A percentile compares a stretch with the other conserved stretches of the same genome.
Conservation (phyloP, 805 yeast species). For the Yamadazyma philogaea region DNA sequence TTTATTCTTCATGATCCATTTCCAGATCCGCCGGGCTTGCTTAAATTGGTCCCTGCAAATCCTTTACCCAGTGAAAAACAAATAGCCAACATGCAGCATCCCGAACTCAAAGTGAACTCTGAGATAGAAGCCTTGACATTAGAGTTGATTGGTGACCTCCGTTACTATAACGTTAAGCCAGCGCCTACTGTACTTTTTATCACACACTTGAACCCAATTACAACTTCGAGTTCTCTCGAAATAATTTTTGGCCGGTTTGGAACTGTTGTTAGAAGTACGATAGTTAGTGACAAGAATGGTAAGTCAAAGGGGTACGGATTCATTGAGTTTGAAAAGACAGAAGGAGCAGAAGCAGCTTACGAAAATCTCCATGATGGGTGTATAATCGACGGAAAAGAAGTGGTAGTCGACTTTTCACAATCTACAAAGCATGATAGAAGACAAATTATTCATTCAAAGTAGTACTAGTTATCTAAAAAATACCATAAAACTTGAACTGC, state of each 20-base stretch:
- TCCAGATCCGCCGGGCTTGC: slow-evolving; percentile 26
- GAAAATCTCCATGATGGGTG: slow-evolving; percentile 55
- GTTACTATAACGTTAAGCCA: slow-evolving; percentile 56
- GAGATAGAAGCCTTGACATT: slow-evolving; percentile 56
- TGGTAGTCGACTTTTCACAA: slow-evolving; percentile 69
- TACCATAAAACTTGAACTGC: background rate
- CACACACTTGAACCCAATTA: slow-evolving; percentile 61
- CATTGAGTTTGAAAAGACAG: slow-evolving; percentile 49
- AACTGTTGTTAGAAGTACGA: slow-evolving; percentile 46
- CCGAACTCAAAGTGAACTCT: slow-evolving; percentile 27
- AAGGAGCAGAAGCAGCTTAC: slow-evolving; percentile 61
- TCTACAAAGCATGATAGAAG: slow-evolving; percentile 13
- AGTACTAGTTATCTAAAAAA: background rate
- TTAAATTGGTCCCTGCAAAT: slow-evolving; percentile 2
- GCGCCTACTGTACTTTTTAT: slow-evolving; percentile 60
- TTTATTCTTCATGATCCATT: slow-evolving; percentile 55
- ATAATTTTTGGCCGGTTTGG: slow-evolving; percentile 65
- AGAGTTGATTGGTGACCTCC: slow-evolving; percentile 63
- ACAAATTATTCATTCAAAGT: background rate
- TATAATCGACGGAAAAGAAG: slow-evolving; percentile 59
- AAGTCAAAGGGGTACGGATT: slow-evolving; percentile 61
- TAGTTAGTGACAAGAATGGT: slow-evolving; percentile 49
- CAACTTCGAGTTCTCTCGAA: slow-evolving; percentile 53
- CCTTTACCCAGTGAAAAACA: slow-evolving; percentile 10
- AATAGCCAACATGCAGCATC: slow-evolving; percentile 13